A percentile compares a stretch with the other conserved stretches of the same genome.
phyloP scores from a whole-genome alignment of 352 stramenopile species.

The Pythium aquatile region DNA sequence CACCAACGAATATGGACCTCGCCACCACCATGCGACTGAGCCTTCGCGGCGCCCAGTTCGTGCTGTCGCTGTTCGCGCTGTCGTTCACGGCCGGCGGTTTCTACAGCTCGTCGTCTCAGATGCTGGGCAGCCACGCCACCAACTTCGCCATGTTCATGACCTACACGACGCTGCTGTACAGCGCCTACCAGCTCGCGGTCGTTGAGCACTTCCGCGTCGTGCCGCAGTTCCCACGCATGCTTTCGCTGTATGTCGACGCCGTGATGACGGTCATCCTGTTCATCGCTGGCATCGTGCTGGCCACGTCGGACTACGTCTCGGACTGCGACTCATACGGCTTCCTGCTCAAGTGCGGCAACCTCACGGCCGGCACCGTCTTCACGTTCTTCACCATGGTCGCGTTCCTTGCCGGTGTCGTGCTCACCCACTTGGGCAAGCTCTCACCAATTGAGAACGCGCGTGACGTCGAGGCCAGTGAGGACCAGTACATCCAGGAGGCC shows the following conservation, averaged over 20 bases:
- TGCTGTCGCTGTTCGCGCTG: slow-evolving; percentile 57
- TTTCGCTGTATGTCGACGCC: slow-evolving; percentile 38
- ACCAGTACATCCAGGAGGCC: slow-evolving; percentile 19
- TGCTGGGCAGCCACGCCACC: slow-evolving; percentile 29
- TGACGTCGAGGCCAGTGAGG: slow-evolving; percentile 3
- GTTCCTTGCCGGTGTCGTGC: slow-evolving; percentile 13
- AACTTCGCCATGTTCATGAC: slow-evolving; percentile 62
- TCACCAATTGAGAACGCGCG: not conserved
- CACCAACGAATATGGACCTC: not conserved
- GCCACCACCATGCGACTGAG: slow-evolving; percentile 13
- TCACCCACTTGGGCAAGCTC: not conserved
- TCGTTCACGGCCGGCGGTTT: slow-evolving; percentile 42
- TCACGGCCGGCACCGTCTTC: slow-evolving; percentile 47
- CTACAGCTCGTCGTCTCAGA: slow-evolving; percentile 5
- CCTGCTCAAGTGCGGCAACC: slow-evolving; percentile 46
- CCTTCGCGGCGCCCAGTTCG: slow-evolving; percentile 46
- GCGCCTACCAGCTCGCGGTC: slow-evolving; percentile 41
- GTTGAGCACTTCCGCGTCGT: slow-evolving; percentile 50
- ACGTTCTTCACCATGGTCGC: slow-evolving; percentile 41
- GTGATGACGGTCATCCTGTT: slow-evolving; percentile 42
- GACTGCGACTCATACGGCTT: slow-evolving; percentile 38
- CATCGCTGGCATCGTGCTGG: slow-evolving; percentile 52
- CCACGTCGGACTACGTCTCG: slow-evolving; percentile 41
- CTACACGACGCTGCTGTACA: slow-evolving; percentile 65
- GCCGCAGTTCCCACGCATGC: slow-evolving; percentile 24